Conservation (phyloP, 768 basidiomycete species). For the Podaxis sp. region DNA sequence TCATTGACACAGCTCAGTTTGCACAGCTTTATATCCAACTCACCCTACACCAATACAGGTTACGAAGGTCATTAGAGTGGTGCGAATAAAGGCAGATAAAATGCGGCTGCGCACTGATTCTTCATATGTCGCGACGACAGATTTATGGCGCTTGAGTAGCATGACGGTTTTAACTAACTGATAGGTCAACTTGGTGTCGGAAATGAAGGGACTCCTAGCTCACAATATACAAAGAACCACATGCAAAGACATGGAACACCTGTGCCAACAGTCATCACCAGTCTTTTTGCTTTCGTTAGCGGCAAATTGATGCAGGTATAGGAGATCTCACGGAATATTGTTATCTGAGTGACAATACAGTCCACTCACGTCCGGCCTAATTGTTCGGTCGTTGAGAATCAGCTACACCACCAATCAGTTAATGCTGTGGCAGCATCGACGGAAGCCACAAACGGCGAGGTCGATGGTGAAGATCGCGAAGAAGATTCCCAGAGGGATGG, state of each 20-base stretch:
- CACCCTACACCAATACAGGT: not conserved
- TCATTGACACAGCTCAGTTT: not conserved
- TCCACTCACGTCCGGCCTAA: not conserved
- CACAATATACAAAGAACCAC: not conserved
- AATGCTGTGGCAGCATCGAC: not conserved
- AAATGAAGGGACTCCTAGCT: not conserved
- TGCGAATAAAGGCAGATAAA: not conserved
- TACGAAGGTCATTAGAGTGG: not conserved
- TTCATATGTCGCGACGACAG: not conserved
- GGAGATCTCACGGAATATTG: not conserved
- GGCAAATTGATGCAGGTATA: not conserved
- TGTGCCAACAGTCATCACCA: not conserved
- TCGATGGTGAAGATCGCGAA: not conserved
- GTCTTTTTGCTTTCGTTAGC: not conserved
- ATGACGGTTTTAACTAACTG: not conserved
- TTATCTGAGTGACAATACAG: not conserved
- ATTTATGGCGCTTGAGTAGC: not conserved
- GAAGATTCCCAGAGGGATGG: not conserved
- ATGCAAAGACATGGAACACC: not conserved
- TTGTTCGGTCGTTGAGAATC: not conserved
- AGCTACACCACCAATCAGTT: not conserved
- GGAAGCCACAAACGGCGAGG: not conserved
- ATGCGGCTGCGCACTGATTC: not conserved
- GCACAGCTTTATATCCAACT: not conserved
- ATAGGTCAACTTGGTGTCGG: not conserved